Evolutionary conservation across 768 basidiomycete species (phyloP), one percentile per base, ranked within the genome.

Genomic region (Cyclocybe cylindracea): DNA sequence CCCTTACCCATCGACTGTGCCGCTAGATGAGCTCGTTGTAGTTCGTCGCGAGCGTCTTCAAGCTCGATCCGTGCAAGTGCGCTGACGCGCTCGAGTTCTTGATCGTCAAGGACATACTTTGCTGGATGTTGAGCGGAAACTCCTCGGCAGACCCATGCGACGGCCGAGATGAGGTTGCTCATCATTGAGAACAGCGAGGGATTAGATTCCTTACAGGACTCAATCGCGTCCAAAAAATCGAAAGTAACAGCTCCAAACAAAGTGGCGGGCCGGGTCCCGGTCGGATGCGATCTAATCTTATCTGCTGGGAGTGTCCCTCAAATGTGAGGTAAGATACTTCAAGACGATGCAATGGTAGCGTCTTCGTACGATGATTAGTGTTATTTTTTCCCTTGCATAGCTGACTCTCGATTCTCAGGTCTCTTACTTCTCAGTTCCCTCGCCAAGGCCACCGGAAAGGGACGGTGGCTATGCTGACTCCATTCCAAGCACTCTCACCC

Each of bases 81-180:
- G 58, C 92, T 93, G 44, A 98, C 91, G 19, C 97, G 84, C 63
- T 89, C 84, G 10, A 98, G 77, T 70, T 99, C 97, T 46, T 82
- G 73, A 63, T 95, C 91, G 63, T 97, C 93, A 31, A 98, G 84
- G 46, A 89, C 79, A 69, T 98, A 98, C 74, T 90, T 93, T 63
- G 75, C 71, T 2, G 97, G 96, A 58, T 94, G 80, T 41, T 78
- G 78, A 3, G 78, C 74, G 2, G 95, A 76, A 13, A 85, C 82
- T 7, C 97, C 95, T 47, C 89, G 80, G 56, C 84, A 84, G 24
- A 97, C 88, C 93, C 88, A 90, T 50, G 86, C 73, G 39, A 87
- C 78, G 46, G 81, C 78, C 46, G 88, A 90, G 67, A 90, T 88
- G 70, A 90, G 80, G 66, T 77, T 85, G 67, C 82, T 87, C 87